These are phyloP conservation scores for Ogataea minuta DNA, from an alignment of 805 yeast species.

Conservation along the genomic window DNA sequence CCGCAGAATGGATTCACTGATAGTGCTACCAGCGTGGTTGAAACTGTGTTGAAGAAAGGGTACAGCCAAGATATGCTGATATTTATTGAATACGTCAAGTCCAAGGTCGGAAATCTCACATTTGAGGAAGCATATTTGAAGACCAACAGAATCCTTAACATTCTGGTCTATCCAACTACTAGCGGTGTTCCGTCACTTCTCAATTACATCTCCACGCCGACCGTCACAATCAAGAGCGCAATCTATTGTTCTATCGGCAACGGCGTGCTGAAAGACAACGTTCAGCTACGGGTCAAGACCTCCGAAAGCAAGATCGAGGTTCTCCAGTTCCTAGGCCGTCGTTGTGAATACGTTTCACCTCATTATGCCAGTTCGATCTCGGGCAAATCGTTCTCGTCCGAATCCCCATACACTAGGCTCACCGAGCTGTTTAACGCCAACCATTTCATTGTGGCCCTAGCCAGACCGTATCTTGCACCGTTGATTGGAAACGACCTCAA, in stretches of 20 bases:
- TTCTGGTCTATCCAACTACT: constrained; percentile 80
- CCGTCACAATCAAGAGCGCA: constrained; percentile 87
- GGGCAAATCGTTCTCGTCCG: constrained; percentile 25
- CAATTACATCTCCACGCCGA: constrained; percentile 91
- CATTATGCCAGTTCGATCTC: constrained; percentile 38
- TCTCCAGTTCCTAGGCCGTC: constrained; percentile 34
- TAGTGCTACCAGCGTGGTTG: constrained; percentile 59
- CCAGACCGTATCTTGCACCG: constrained; percentile 93
- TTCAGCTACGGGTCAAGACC: constrained; percentile 56
- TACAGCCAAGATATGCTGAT: constrained; percentile 83
- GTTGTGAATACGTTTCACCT: constrained; percentile 41
- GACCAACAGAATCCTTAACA: constrained; percentile 77
- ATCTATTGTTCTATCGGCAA: constrained; percentile 81
- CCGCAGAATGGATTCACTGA: constrained; percentile 25
- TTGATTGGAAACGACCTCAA: constrained; percentile 78
- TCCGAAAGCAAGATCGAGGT: constrained; percentile 46
- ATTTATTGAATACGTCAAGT: constrained; percentile 74
- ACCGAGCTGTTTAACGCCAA: constrained; percentile 94
- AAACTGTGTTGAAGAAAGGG: constrained; percentile 73
- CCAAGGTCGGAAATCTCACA: constrained; percentile 76
- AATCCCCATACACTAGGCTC: constrained; percentile 78
- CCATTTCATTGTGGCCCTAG: constrained; percentile 85
- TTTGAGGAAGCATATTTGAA: constrained; percentile 88
- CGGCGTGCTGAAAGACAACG: constrained; percentile 64
- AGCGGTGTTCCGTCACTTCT: constrained; percentile 67